Evolutionary conservation across 1,139 yeast species (phyloP), one percentile per base, ranked within the genome.

Genomic region (Scheffersomyces quercinus): DNA sequence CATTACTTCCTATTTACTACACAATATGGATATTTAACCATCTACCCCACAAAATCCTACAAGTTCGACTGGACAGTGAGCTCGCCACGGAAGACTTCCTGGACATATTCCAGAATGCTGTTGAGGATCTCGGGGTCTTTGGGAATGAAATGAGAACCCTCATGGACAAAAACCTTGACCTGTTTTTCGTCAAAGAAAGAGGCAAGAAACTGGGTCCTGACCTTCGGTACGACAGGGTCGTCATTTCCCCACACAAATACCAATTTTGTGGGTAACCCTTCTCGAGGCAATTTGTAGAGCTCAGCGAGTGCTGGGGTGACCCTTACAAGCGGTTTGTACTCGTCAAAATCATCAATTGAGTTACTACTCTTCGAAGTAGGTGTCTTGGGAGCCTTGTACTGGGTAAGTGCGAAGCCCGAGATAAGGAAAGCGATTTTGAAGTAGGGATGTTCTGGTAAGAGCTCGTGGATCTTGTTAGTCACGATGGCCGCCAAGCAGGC

Each of bases 401-500:
- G 73, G 3, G 84, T 78, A 57, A 81, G 77, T 4, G 80, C 76
- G 55, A 82, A 82, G 5, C 84, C 83, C 3, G 85, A 76, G 40
- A 81, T 69, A 20, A 76, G 59, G 12, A 82, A 53, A 24, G 83
- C 70, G 35, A 79, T 65, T 47, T 77, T 74, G 54, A 82, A 76
- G 37, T 51, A 43, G 20, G 64, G 69, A 35, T 71, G 75, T 11
- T 53, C 55, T 5, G 81, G 79, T 2, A 77, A 56, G 33, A 70
- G 51, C 43, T 65, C 61, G 10, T 51, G 51, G 44, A 81, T 67
- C 20, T 65, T 63, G 50, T 78, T 79, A 33, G 82, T 65, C 8
- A 82, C 55, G 24, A 81, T 69, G 3, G 83, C 81, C 1, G 95
- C 81, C 60, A 93, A 68, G 3, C 95, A 96, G 1, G 97, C 95